Evolutionary conservation across 371 early-diverging fungal genomes (phyloP), one percentile per base, ranked within the genome.

Genomic region (Circinella minor): DNA sequence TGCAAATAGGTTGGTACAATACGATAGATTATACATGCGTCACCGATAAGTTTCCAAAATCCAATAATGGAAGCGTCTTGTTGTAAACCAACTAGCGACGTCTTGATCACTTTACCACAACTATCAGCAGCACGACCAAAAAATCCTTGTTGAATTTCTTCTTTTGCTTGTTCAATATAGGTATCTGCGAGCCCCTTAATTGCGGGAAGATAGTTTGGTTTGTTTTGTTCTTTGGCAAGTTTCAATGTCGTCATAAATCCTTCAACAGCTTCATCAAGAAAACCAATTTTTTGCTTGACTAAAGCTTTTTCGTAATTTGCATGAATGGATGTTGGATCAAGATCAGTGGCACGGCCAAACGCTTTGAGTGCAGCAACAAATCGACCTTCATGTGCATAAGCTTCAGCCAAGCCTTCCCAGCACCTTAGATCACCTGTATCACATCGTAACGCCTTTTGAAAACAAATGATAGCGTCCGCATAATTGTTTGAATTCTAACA

Each of bases 371-470:
- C 89, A 0, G 98, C 94, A 49, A 89, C 87, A 76, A 88, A 92
- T 36, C 96, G 91, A 4, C 98, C 98, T 66, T 92, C 92, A 36
- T 84, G 82, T n/a, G 86, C 75, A 73, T 98, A 98, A 0, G 93
- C 89, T 71, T 95, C 95, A 11, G 91, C 96, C 36, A 98, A 83
- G 4, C 94, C 95, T 72, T 93, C 91, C 97, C 97, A 98, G 49
- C 89, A 89, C 36, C 77, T 72, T 0, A 85, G 70, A 72, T 93
- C 88, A 14, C 86, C 82, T 27, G 90, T 79, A 66, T 93, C 90
- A 2, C 87, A 78, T 14, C 94, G 88, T 55, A 98, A 77, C 0
- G 93, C 89, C 27, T 86, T 90, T 80, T 96, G 97, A 74, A 98
- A 94, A n/a, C 89, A 85, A 7, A 78, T 77, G 48, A 94, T 92